These are phyloP conservation scores for Amanita polypyramis DNA, from an alignment of 768 basidiomycete species.

Conservation along the genomic window DNA sequence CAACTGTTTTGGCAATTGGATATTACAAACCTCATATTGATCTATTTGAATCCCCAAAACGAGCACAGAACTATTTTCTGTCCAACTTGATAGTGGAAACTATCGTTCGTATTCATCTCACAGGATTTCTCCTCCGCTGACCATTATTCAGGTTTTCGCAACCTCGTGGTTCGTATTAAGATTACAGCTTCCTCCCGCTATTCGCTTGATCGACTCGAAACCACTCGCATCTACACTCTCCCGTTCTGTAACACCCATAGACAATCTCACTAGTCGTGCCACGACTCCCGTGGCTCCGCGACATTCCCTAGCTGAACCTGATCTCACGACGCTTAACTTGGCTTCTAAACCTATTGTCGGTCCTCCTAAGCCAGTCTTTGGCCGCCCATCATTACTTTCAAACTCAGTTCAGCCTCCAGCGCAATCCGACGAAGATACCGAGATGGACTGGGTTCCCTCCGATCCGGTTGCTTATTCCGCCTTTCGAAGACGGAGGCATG, in stretches of 20 bases:
- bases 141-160: conserved; percentile 31
- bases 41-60: conserved; percentile 18
- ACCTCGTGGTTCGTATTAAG: conserved; percentile 46
- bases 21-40: conserved; percentile 31
- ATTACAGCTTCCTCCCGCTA: conserved; percentile 57
- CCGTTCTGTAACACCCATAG: conserved; percentile 33
- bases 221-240: conserved; percentile 29
- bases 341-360: conserved; percentile 52
- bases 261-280: conserved; percentile 8
- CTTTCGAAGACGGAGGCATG: conserved; percentile 14
- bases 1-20: conserved; percentile 32
- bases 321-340: conserved; percentile 50
- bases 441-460: conserved; percentile 62
- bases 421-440: conserved; percentile 27
- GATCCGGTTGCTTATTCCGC: conserved; percentile 17
- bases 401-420: conserved; percentile 13
- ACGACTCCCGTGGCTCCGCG: conserved; percentile 12
- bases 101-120: conserved; percentile 29
- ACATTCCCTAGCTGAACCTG: conserved; percentile 31
- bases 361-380: conserved; percentile 49
- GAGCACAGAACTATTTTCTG: conserved; percentile 33
- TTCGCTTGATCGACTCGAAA: conserved; percentile 58
- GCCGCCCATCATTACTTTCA: conserved; percentile 49
- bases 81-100: conserved; percentile 40
- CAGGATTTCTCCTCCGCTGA: conserved; percentile 1